Evolutionary conservation across 2,329 filamentous ascomycete genomes (phyloP).

Genomic region (Stagonosporopsis rhizophila): DNA sequence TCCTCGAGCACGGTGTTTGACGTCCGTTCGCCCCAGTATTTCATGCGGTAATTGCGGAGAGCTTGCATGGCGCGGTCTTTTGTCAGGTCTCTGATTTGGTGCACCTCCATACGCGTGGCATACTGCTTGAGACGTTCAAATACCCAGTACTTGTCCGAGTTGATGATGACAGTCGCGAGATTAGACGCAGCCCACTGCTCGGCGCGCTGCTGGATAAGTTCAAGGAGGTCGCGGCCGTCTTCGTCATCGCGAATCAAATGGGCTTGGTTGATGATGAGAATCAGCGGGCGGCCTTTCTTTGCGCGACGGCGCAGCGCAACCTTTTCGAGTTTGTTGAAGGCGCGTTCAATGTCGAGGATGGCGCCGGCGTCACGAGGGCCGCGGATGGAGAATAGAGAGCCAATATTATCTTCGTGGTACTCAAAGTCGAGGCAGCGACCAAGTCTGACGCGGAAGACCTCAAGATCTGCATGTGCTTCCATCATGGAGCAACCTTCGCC

Average conservation of each 20-base stretch:
- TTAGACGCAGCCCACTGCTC: constrained; percentile 96
- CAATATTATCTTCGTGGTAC: constrained; percentile 97
- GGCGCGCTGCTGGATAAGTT: constrained; percentile 92
- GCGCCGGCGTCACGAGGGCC: constrained; percentile 92
- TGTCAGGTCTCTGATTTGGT: constrained; percentile 82
- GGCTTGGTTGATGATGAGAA: constrained; percentile 94
- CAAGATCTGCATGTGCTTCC: constrained; percentile 91
- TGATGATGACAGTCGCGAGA: constrained; percentile 90
- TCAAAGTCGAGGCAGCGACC: constrained; percentile 96
- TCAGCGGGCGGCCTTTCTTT: constrained; percentile 70
- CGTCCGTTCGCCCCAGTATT: constrained; percentile 73
- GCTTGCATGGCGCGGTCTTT: constrained; percentile 80
- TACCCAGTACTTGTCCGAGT: constrained; percentile 98
- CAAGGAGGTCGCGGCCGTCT: constrained; percentile 89
- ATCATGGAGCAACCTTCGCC: constrained; percentile 93
- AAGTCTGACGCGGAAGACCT: constrained; percentile 91
- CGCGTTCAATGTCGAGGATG: constrained; percentile 91
- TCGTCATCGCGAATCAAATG: constrained; percentile 92
- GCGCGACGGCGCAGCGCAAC: constrained; percentile 78
- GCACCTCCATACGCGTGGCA: constrained; percentile 92
- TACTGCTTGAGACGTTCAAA: constrained; percentile 94
- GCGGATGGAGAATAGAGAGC: constrained; percentile 91
- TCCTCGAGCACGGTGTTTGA: constrained; percentile 67
- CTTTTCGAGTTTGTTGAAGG: constrained; percentile 97
- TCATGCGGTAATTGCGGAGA: constrained; percentile 78